A percentile compares a stretch with the other conserved stretches of the same genome.
Conservation (phyloP, 2,329 filamentous ascomycete species). For the Juglanconis juglandina region DNA sequence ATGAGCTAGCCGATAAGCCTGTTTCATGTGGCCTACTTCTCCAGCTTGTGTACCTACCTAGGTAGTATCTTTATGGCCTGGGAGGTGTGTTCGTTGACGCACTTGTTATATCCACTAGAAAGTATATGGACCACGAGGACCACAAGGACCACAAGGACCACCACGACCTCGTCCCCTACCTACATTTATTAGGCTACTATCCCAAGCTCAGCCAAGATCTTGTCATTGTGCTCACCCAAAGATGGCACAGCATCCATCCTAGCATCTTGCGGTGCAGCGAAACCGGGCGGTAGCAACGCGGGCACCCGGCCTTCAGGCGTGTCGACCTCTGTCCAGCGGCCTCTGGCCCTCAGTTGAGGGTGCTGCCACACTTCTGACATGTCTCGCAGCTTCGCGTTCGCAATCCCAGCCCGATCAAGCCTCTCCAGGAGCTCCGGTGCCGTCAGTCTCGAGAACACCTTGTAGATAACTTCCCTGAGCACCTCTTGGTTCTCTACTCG, state of each 20-base stretch:
- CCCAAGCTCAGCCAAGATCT: constrained; percentile 43
- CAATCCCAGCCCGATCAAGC: constrained; percentile 47
- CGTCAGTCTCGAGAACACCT: constrained; percentile 35
- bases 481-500: constrained; percentile 43
- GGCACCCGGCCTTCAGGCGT: constrained; percentile 44
- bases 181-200: constrained; percentile 19
- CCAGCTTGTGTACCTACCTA: no score
- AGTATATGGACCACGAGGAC: no score
- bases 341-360: constrained; percentile 47
- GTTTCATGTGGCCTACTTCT: no score
- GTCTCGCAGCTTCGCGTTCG: constrained; percentile 53
- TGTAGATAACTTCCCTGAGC: constrained; percentile 43
- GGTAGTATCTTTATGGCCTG: no score
- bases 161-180: no score
- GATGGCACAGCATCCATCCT: constrained; percentile 43
- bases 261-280: constrained; percentile 24
- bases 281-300: constrained; percentile 48
- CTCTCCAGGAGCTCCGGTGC: constrained; percentile 38
- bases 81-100: no score
- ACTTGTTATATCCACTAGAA: no score
- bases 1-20: no score
- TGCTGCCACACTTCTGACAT: constrained; percentile 55
- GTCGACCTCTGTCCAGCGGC: constrained; percentile 48
- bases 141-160: no score
- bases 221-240: constrained; percentile 48